Conservation (phyloP, 768 basidiomycete genomes). For the Kwoniella sp. region DNA sequence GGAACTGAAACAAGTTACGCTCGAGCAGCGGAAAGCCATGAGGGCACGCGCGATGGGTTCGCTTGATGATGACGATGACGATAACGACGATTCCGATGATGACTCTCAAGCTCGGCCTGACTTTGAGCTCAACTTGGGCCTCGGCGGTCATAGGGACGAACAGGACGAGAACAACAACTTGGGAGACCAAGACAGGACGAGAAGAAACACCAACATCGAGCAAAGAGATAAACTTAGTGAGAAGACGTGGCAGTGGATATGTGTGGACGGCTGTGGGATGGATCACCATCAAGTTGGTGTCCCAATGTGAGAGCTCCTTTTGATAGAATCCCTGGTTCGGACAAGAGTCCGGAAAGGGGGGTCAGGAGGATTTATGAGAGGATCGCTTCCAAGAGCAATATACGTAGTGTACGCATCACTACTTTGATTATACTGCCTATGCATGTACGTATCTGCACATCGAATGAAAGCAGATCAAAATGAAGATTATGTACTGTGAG, state of each 20-base stretch:
- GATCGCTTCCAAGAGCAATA: too few relatives aligned
- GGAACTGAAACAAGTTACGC: slow-evolving; percentile 6
- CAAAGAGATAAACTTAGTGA: background rate
- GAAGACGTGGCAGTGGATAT: slow-evolving; percentile 18
- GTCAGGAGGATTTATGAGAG: too few relatives aligned
- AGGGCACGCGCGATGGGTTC: background rate
- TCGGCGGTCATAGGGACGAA: background rate
- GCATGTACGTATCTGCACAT: too few relatives aligned
- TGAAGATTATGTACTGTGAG: too few relatives aligned
- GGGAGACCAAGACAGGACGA: background rate
- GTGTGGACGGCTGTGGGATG: slow-evolving; percentile 4
- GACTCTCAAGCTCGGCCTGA: background rate
- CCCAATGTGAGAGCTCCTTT: too few relatives aligned
- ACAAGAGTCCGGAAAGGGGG: too few relatives aligned
- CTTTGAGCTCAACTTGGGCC: background rate
- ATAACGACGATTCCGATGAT: background rate
- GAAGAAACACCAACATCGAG: background rate
- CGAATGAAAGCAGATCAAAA: too few relatives aligned
- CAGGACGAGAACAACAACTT: background rate
- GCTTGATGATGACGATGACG: background rate
- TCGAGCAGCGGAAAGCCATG: background rate
- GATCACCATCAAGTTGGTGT: too few relatives aligned
- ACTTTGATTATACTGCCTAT: too few relatives aligned
- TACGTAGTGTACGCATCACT: too few relatives aligned
- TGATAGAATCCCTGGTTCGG: too few relatives aligned